Evolutionary conservation across 2,329 filamentous ascomycete genomes (phyloP), one percentile per base, ranked within the genome.

Genomic region (Aspergillus sp.): DNA sequence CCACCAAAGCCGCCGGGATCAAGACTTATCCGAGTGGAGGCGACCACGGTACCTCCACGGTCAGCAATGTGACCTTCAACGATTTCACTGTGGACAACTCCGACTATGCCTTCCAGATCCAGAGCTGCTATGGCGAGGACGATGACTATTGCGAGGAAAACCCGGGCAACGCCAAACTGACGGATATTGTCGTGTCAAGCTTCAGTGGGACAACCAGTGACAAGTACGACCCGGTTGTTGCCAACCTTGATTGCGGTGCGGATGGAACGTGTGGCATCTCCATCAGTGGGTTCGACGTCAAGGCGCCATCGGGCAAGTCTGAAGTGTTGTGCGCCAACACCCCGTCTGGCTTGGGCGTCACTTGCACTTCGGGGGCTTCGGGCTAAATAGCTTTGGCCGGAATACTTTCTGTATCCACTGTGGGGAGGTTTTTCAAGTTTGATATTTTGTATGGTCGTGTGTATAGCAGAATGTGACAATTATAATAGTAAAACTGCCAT

Each of bases 81-180:
- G 71, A 69, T 17, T 68, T 82, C 17, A 73, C 69, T 0, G 73
- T 80, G 5, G 63, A 74, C 1, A 69, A 71, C 11, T 76, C 71
- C 57, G 78, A 79, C 57, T 81, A 81, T 61, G 79, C 77, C 3
- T 72, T 80, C 63, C 78, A 80, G 61, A 78, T 82, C n/a, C 75
- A 80, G 64, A 80, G 74, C 57, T 81, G 78, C 60, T 82, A 80
- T 59, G 70, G 69, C 19, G 74, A 75, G 23, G 69, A 75, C 19
- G 68, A 58, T 0, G 60, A 60, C 8, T 79, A 80, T 56, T 81
- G 79, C 59, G 61, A 66, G 2, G 60, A 68, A 0, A 65, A 75
- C 54, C 75, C 76, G 2, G 73, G 73, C 5, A 70, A 70, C 36
- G 75, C 76, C 1, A 60, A 67, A 2, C 60, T 80, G 32, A 72